Evolutionary conservation across 768 basidiomycete genomes (phyloP).

Genomic region (Serendipita sp.): DNA sequence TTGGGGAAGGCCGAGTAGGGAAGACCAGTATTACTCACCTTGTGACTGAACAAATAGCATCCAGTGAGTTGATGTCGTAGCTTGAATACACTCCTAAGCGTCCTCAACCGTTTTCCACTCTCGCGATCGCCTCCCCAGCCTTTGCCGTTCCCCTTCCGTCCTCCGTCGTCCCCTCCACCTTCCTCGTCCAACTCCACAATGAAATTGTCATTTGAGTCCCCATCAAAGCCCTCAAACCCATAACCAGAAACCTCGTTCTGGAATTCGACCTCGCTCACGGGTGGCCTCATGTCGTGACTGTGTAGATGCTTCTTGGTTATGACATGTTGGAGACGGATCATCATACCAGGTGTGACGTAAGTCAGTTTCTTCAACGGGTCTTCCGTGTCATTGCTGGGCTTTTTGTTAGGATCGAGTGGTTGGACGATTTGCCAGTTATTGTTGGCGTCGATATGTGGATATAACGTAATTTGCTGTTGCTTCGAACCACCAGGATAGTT

Average conservation of each 20-base stretch:
- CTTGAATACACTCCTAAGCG: conserved; percentile 67
- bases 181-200: conserved; percentile 57
- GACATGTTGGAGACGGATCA: conserved; percentile 69
- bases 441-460: conserved; percentile 95
- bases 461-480: conserved; percentile 98
- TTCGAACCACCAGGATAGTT: conserved; percentile 79
- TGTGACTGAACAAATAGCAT: conserved; percentile 96
- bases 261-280: conserved; percentile 94
- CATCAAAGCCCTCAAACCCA: conserved; percentile 67
- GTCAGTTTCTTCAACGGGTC: conserved; percentile 32
- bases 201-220: conserved; percentile 92
- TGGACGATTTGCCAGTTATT: conserved; percentile 70
- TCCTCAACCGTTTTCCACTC: conserved; percentile 53
- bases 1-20: too few relatives aligned
- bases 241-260: conserved; percentile 97
- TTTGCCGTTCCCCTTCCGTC: conserved; percentile 31
- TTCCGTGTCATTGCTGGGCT: conserved; percentile 14
- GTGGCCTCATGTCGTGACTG: conserved; percentile 87
- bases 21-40: conserved; percentile 19
- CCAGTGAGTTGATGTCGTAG: conserved; percentile 73
- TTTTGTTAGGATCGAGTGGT: conserved; percentile 16
- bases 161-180: conserved; percentile 4
- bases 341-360: conserved; percentile 46
- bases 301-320: conserved; percentile 75
- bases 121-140: conserved; percentile 29